Percentiles rank a stretch among this genome's conserved stretches.
These are phyloP conservation scores for Dioszegia hungarica DNA, from an alignment of 768 basidiomycete species.

Conservation along the genomic window DNA sequence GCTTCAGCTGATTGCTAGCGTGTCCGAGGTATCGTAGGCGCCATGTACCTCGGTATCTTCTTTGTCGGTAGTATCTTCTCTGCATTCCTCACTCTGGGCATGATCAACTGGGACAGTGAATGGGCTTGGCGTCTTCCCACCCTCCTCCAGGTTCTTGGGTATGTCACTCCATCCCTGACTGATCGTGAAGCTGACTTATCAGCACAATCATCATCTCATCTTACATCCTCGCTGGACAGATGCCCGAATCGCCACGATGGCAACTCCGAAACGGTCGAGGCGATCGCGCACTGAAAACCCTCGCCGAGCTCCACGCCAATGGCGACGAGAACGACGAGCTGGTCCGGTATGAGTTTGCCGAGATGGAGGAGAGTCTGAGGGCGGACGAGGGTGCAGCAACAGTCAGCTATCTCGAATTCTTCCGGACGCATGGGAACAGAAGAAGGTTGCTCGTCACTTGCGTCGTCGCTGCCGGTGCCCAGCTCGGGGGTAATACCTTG, in stretches of 20 bases:
- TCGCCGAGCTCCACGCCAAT: constrained; percentile 80
- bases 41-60: constrained; percentile 13
- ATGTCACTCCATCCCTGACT: too few relatives aligned
- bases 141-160: constrained; percentile 16
- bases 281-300: constrained; percentile 59
- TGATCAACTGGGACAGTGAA: constrained; percentile 16
- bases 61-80: constrained; percentile 13
- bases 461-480: constrained; percentile 4
- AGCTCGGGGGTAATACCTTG: constrained; percentile 53
- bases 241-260: constrained; percentile 80
- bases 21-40: neutral
- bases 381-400: constrained; percentile 10
- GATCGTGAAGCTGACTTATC: constrained; percentile 12
- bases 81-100: constrained; percentile 13
- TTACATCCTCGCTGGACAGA: constrained; percentile 55
- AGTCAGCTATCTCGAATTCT: constrained; percentile 54
- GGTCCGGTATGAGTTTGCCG: constrained; percentile 45
- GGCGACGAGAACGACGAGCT: constrained; percentile 59
- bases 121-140: constrained; percentile 59
- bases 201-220: constrained; percentile 52
- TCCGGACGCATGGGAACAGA: constrained; percentile 62
- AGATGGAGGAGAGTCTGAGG: constrained; percentile 64
- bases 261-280: constrained; percentile 69
- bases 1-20: neutral
- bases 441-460: constrained; percentile 2